Evolutionary conservation across 2,329 filamentous ascomycete genomes (phyloP).

Genomic region (Blastomyces emzantsi): DNA sequence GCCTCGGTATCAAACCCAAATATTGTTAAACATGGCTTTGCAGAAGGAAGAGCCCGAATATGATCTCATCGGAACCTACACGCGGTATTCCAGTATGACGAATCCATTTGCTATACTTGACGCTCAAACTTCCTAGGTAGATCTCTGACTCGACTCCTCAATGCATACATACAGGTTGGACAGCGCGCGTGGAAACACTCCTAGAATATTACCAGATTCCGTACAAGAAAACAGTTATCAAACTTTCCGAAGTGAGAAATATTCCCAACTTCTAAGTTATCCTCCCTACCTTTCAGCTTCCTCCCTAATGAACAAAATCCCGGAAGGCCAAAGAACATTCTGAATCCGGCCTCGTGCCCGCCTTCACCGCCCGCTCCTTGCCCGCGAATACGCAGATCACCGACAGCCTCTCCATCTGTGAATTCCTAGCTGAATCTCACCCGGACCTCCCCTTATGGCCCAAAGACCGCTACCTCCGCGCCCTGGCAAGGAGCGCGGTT

Average conservation of each 20-base stretch:
- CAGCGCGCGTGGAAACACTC: conserved; percentile 26
- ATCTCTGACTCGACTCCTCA: conserved; percentile 4
- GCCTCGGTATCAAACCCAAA: background rate
- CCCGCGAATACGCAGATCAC: conserved; percentile 17
- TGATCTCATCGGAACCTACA: conserved; percentile 25
- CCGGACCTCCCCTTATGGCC: conserved; percentile 27
- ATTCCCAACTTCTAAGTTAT: background rate
- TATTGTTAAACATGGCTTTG: background rate
- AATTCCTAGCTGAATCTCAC: conserved; percentile 27
- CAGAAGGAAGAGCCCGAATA: conserved; percentile 17
- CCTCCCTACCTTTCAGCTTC: background rate
- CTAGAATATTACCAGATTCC: conserved; percentile 30
- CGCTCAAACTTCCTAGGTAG: background rate
- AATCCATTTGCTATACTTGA: background rate
- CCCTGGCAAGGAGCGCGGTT: conserved; percentile 25
- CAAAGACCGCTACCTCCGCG: conserved; percentile 25
- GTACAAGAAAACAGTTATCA: conserved; percentile 20
- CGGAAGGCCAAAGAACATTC: conserved; percentile 24
- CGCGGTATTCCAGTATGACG: conserved; percentile 28
- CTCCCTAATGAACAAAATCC: background rate
- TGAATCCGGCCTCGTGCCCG: conserved; percentile 25
- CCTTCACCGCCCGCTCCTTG: conserved; percentile 22
- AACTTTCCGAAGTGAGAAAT: conserved; percentile 21
- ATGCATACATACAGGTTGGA: conserved; percentile 24
- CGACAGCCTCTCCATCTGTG: conserved; percentile 28